phyloP scores from a whole-genome alignment of 2,329 filamentous ascomycete genomes.

The Fusarium sp. region DNA sequence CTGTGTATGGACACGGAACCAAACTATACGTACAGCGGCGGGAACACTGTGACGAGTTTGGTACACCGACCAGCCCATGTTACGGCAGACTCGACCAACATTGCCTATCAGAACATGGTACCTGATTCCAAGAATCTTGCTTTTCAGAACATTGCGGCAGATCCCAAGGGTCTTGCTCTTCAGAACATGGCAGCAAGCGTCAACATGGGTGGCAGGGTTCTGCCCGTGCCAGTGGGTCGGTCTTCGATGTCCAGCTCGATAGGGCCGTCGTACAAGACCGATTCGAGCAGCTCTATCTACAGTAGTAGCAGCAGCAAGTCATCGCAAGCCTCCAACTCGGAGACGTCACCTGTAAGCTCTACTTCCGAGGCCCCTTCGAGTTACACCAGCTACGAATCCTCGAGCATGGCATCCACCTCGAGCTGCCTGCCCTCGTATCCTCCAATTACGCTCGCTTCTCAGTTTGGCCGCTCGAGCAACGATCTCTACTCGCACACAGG shows the following conservation, averaged over 20 bases:
- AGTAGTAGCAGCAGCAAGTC: conserved; percentile 40
- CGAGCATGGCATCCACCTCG: conserved; percentile 36
- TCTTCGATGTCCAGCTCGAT: conserved; percentile 36
- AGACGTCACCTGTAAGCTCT: conserved; percentile 40
- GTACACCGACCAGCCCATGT: conserved; percentile 27
- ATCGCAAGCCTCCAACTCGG: conserved; percentile 30
- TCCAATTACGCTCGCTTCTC: conserved; percentile 32
- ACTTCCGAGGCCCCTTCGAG: conserved; percentile 38
- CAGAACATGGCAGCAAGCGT: conserved; percentile 35
- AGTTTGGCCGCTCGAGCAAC: conserved; percentile 31
- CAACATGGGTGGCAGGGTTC: conserved; percentile 38
- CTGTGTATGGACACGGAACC: conserved; percentile 48
- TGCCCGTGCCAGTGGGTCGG: conserved; percentile 37
- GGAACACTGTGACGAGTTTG: conserved; percentile 26
- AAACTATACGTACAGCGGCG: conserved; percentile 45
- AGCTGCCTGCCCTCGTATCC: conserved; percentile 36
- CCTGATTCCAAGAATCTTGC: conserved; percentile 19
- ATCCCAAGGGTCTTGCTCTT: conserved; percentile 38
- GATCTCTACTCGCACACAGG: conserved; percentile 39
- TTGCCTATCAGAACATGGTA: conserved; percentile 15
- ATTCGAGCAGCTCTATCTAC: conserved; percentile 45
- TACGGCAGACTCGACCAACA: conserved; percentile 10
- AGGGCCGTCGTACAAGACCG: conserved; percentile 45
- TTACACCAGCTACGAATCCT: conserved; percentile 46
- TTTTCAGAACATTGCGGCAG: conserved; percentile 17